These are phyloP conservation scores for Wallacemonas sp. DNA, from an alignment of 208 protist genomes.

Conservation along the genomic window DNA sequence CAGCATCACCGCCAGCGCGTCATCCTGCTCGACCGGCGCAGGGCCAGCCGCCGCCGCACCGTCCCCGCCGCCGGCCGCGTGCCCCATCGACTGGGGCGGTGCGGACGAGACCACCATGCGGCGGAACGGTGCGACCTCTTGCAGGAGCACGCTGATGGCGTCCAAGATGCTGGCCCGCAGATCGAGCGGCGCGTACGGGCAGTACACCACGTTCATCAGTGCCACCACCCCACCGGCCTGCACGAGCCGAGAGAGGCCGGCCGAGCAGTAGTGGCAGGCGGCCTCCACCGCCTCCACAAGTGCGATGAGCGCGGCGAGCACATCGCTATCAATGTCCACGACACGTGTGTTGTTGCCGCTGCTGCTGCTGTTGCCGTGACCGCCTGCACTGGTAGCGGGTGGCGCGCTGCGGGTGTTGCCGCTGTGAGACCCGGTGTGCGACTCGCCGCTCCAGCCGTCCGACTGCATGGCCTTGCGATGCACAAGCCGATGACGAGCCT, in stretches of 20 bases:
- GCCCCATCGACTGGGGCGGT: background rate
- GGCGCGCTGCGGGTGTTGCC: background rate
- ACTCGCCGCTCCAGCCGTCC: background rate
- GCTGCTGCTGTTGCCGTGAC: conserved; percentile 11
- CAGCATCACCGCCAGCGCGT: conserved; percentile 65
- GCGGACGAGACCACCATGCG: conserved; percentile 30
- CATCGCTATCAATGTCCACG: conserved; percentile 42
- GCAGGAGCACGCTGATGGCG: conserved; percentile 82
- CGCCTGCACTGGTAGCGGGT: conserved; percentile 6
- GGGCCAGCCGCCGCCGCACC: background rate
- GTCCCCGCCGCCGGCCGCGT: background rate
- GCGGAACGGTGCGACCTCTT: conserved; percentile 82
- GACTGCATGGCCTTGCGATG: conserved; percentile 11
- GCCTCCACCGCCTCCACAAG: conserved; percentile 81
- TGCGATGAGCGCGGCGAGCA: conserved; percentile 64
- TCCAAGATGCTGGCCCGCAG: conserved; percentile 77
- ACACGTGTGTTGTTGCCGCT: conserved; percentile 6
- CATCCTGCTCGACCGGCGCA: conserved; percentile 28
- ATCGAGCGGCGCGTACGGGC: conserved; percentile 61
- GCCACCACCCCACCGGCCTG: conserved; percentile 74
- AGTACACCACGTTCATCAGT: conserved; percentile 72
- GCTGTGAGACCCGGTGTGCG: background rate
- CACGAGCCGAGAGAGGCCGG: conserved; percentile 66
- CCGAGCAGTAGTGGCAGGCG: conserved; percentile 87
- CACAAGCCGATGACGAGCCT: conserved; percentile 27